A percentile compares a stretch with the other conserved stretches of the same genome.
Conservation (phyloP, 1,284 basidiomycete species). For the Heterobasidion annosum region DNA sequence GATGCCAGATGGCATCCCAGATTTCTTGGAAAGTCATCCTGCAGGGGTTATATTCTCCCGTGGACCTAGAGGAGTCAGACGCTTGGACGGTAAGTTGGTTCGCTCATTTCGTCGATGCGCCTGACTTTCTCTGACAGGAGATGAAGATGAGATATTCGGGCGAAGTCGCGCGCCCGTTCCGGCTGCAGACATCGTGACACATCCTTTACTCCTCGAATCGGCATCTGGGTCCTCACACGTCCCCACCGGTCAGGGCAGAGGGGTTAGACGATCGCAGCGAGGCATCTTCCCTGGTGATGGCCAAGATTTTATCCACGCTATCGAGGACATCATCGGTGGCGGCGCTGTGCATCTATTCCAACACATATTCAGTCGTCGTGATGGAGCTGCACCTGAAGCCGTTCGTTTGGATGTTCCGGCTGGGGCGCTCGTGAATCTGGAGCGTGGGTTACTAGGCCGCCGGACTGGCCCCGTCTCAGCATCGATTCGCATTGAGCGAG, state of each 20-base stretch:
- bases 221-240: constrained; percentile 34
- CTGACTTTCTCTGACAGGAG: constrained; percentile 18
- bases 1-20: constrained; percentile 29
- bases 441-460: constrained; percentile 38
- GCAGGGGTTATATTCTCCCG: constrained; percentile 44
- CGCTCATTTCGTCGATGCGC: background rate
- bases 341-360: constrained; percentile 81
- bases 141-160: constrained; percentile 59
- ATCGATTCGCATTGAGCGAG: constrained; percentile 52
- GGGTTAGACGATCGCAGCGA: constrained; percentile 48
- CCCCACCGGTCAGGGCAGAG: constrained; percentile 36
- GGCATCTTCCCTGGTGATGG: constrained; percentile 34
- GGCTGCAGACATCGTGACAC: constrained; percentile 60
- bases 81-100: constrained; percentile 30
- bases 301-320: constrained; percentile 65
- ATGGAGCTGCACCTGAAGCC: constrained; percentile 42
- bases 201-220: constrained; percentile 75
- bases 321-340: constrained; percentile 78
- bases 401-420: constrained; percentile 67
- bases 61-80: constrained; percentile 32
- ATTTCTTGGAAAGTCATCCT: constrained; percentile 14
- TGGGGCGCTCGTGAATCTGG: constrained; percentile 47
- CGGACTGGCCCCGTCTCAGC: constrained; percentile 38
- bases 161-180: constrained; percentile 39
- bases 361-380: constrained; percentile 57